phyloP scores from a whole-genome alignment of 225 moss, liverwort and hornwort genomes.

The Pseudoscleropodium purum region DNA sequence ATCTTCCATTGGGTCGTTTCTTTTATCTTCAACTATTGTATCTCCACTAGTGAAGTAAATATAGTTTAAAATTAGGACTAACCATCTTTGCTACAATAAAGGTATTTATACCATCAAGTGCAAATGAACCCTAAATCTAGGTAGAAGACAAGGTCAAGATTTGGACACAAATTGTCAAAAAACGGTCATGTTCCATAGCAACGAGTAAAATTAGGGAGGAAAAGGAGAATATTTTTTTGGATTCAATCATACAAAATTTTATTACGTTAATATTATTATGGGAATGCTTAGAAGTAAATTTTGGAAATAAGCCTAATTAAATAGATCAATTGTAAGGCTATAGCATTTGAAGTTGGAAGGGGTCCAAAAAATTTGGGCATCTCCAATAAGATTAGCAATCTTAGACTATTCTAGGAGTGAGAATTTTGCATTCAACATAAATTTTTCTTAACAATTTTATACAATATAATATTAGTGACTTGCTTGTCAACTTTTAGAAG shows the following conservation, averaged over 20 bases:
- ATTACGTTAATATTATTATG: too few relatives aligned
- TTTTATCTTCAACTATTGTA: background rate
- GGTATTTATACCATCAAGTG: background rate
- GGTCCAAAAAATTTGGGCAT: too few relatives aligned
- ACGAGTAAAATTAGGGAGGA: background rate
- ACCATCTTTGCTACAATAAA: background rate
- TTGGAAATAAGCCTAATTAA: too few relatives aligned
- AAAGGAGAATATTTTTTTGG: background rate
- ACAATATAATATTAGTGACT: too few relatives aligned
- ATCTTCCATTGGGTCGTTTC: background rate
- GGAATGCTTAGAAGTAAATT: too few relatives aligned
- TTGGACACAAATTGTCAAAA: background rate
- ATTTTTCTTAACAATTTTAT: too few relatives aligned
- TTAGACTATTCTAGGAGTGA: too few relatives aligned
- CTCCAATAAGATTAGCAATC: too few relatives aligned
- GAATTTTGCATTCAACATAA: too few relatives aligned
- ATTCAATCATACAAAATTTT: background rate
- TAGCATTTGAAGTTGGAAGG: too few relatives aligned
- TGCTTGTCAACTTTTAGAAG: too few relatives aligned
- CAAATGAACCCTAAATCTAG: background rate
- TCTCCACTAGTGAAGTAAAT: background rate
- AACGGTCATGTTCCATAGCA: background rate
- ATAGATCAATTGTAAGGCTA: too few relatives aligned
- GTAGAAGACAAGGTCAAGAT: background rate
- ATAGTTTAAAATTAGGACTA: background rate